Evolutionary conservation across 225 moss, liverwort and hornwort genomes (phyloP).

Genomic region (Sphagnum contortum): DNA sequence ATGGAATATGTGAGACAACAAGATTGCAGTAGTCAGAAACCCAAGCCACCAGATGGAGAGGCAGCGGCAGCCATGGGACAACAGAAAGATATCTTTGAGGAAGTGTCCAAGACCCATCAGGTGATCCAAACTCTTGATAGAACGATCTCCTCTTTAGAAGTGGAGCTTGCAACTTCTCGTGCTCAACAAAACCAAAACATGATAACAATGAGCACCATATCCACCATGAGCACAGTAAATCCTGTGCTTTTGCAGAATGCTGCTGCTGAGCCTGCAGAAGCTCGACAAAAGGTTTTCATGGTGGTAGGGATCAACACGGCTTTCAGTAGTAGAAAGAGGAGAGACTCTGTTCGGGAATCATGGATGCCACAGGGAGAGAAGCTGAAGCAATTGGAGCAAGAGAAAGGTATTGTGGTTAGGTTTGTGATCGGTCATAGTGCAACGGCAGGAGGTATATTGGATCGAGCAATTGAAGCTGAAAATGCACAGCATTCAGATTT

Average conservation of each 20-base stretch:
- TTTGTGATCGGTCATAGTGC: conserved; percentile 29
- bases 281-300: conserved; percentile 11
- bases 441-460: conserved; percentile 15
- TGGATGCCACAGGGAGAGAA: conserved; percentile 25
- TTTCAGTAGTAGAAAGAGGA: conserved; percentile 18
- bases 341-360: conserved; percentile 20
- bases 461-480: conserved; percentile 20
- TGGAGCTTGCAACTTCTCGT: conserved; percentile 10
- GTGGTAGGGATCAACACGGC: conserved; percentile 27
- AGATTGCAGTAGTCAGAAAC: not conserved
- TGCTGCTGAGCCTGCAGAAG: conserved; percentile 7
- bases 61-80: not conserved
- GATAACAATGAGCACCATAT: conserved; percentile 5
- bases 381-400: conserved; percentile 17
- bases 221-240: no score
- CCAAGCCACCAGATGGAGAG: not conserved
- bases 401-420: conserved; percentile 20
- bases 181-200: conserved; percentile 5
- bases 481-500: conserved; percentile 19
- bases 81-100: no score
- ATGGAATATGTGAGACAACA: not conserved
- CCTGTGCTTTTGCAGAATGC: not conserved
- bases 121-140: conserved; percentile 1
- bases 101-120: no score
- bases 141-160: conserved; percentile 8